Conservation (phyloP, 2,329 filamentous ascomycete genomes). For the Thelonectria blattea region DNA sequence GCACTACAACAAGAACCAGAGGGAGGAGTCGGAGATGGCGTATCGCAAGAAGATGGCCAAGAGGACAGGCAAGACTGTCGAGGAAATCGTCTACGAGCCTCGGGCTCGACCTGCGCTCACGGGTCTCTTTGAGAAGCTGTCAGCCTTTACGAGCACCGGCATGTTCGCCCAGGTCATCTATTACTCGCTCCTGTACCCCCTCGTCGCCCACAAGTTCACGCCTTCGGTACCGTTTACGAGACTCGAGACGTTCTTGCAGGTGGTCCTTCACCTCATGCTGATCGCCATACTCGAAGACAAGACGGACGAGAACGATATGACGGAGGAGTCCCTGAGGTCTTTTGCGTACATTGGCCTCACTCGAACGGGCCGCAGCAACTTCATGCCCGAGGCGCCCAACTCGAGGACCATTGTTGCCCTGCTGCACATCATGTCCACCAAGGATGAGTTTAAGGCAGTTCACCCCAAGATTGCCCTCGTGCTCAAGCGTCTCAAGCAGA, state of each 20-base stretch:
- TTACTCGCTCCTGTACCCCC: constrained; percentile 82
- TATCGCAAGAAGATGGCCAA: constrained; percentile 89
- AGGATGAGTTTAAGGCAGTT: constrained; percentile 80
- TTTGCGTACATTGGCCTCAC: constrained; percentile 77
- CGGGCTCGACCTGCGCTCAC: constrained; percentile 76
- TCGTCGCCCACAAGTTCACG: constrained; percentile 71
- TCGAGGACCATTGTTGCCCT: constrained; percentile 69
- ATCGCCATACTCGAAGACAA: constrained; percentile 86
- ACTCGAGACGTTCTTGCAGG: constrained; percentile 89
- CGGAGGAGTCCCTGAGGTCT: constrained; percentile 60
- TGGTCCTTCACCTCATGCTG: constrained; percentile 85
- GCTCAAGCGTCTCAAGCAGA: constrained; percentile 83
- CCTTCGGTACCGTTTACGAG: constrained; percentile 80
- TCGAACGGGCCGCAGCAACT: constrained; percentile 66
- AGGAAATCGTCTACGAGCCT: constrained; percentile 92
- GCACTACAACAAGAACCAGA: constrained; percentile 95
- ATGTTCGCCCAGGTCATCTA: constrained; percentile 91
- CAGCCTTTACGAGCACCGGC: constrained; percentile 81
- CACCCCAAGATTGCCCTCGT: constrained; percentile 85
- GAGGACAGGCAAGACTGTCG: constrained; percentile 78
- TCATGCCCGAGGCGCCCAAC: constrained; percentile 60
- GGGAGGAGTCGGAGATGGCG: constrained; percentile 90
- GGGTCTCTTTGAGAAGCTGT: constrained; percentile 77
- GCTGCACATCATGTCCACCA: constrained; percentile 66
- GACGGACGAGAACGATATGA: constrained; percentile 59